Evolutionary conservation across 352 stramenopile species (phyloP).

Genomic region (Phytophthora pseudosyringae): DNA sequence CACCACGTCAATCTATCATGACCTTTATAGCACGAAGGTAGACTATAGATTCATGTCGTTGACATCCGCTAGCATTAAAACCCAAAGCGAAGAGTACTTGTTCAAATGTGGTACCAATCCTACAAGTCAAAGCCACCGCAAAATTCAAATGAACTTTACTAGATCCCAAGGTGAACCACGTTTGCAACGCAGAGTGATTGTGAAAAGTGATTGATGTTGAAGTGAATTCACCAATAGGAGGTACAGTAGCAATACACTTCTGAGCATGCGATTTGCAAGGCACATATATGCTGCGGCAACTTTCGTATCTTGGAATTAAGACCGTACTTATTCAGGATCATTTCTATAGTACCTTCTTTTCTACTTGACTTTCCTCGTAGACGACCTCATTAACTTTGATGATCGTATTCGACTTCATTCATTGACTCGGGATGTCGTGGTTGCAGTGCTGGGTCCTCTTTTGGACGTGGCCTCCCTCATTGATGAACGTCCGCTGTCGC

Average conservation of each 20-base stretch:
- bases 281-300: neutral
- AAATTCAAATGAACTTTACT: no score
- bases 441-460: neutral
- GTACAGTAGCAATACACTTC: neutral
- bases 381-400: slow-evolving; percentile 14
- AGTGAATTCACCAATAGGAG: neutral
- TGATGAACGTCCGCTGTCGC: no score
- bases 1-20: no score
- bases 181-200: no score
- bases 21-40: no score
- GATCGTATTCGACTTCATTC: slow-evolving; percentile 15
- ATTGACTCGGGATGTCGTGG: slow-evolving; percentile 1
- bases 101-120: no score
- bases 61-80: no score
- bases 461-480: neutral
- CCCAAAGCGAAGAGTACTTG: no score
- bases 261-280: neutral
- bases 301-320: neutral
- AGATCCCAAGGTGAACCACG: no score
- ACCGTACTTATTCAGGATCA: slow-evolving; percentile 23
- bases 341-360: slow-evolving; percentile 27
- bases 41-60: no score
- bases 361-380: slow-evolving; percentile 10
- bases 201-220: no score
- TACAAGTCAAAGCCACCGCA: no score